Evolutionary conservation across 2,329 filamentous ascomycete genomes (phyloP).

Genomic region (Cryphonectria parasitica): DNA sequence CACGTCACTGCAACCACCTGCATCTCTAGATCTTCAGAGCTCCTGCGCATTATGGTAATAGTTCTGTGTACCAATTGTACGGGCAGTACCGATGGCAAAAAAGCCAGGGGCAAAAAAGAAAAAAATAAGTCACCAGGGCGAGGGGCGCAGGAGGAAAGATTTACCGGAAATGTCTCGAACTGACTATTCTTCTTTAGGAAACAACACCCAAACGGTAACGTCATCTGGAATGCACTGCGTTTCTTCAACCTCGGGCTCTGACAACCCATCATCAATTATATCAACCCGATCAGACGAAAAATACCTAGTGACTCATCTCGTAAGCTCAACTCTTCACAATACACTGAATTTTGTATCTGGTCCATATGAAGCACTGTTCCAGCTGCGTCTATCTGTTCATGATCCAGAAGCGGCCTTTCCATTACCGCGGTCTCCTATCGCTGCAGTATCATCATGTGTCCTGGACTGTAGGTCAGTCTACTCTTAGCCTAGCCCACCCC

Average conservation of each 20-base stretch:
- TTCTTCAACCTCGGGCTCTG: neutral
- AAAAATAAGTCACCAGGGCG: neutral
- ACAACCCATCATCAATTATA: neutral
- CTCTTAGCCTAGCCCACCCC: too few species aligned
- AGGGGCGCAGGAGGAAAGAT: constrained; percentile 3
- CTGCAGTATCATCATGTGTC: neutral
- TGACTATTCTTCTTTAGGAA: neutral
- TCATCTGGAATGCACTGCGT: neutral
- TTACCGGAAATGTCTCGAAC: neutral
- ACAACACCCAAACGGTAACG: neutral
- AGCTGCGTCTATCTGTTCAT: neutral
- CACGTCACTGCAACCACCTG: neutral
- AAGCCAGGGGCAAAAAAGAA: neutral
- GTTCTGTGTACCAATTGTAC: neutral
- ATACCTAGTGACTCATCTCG: neutral
- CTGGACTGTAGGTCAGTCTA: neutral
- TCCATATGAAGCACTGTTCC: neutral
- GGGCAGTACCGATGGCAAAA: neutral
- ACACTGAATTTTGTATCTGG: neutral
- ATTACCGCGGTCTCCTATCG: neutral
- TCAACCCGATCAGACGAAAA: neutral
- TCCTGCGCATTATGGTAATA: neutral
- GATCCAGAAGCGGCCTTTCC: neutral
- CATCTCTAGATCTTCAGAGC: neutral
- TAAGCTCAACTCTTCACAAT: neutral